phyloP scores from a whole-genome alignment of 305 asterid genomes.

The Salvia sclarea region DNA sequence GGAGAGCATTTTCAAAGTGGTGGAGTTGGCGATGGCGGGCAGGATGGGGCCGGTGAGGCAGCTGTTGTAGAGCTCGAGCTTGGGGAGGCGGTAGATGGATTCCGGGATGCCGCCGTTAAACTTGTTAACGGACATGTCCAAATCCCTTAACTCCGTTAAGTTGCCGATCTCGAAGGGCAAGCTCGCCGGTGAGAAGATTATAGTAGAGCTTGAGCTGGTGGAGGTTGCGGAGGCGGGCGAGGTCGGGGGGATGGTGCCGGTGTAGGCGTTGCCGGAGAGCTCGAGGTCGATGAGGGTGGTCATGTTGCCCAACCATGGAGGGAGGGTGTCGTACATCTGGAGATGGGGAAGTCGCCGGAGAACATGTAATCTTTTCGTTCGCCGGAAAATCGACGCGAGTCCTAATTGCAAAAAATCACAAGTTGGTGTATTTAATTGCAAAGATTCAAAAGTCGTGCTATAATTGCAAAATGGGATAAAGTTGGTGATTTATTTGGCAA shows the following conservation, averaged over 20 bases:
- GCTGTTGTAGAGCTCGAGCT: constrained; percentile 69
- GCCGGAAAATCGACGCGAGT: too few species aligned
- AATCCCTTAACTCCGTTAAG: constrained; percentile 55
- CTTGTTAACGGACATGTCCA: constrained; percentile 84
- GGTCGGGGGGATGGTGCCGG: constrained; percentile 63
- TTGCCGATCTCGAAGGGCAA: constrained; percentile 84
- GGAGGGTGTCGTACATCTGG: constrained; percentile 61
- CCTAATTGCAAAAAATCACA: too few species aligned
- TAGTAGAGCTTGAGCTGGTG: constrained; percentile 81
- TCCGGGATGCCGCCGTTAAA: constrained; percentile 62
- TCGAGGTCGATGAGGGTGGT: constrained; percentile 76
- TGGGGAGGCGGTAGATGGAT: constrained; percentile 72
- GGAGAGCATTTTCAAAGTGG: constrained; percentile 59
- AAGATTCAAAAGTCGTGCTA: too few species aligned
- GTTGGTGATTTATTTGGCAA: too few species aligned
- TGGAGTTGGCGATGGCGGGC: constrained; percentile 52
- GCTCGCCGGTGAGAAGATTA: constrained; percentile 68
- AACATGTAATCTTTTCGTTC: too few species aligned
- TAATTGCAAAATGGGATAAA: too few species aligned
- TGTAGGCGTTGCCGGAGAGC: constrained; percentile 62
- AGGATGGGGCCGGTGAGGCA: constrained; percentile 73
- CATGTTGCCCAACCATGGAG: constrained; percentile 61
- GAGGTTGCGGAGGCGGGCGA: constrained; percentile 60
- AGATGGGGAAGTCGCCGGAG: constrained; percentile 69
- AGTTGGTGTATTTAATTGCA: too few species aligned